Conservation (phyloP, 2,329 filamentous ascomycete genomes). For the Fonsecaea multimorphosa region DNA sequence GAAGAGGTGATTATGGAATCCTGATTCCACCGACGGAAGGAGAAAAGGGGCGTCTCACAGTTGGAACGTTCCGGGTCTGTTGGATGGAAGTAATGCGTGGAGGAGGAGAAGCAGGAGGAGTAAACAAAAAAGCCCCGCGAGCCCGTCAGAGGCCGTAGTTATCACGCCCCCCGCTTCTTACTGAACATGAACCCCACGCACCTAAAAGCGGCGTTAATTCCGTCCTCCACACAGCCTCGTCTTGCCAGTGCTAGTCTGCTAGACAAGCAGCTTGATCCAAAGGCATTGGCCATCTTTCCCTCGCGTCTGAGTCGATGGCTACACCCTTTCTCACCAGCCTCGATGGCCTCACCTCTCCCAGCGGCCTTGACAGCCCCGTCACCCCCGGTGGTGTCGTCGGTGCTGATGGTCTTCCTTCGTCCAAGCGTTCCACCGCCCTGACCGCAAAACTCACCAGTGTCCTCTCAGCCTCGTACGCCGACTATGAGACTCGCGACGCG, state of each 20-base stretch:
- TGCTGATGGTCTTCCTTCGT: conserved; percentile 7
- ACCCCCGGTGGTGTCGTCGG: conserved; percentile 26
- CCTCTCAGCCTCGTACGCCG: conserved; percentile 88
- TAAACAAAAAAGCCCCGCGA: not conserved
- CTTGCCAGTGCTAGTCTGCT: not conserved
- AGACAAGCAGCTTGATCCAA: not conserved
- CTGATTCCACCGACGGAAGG: not conserved
- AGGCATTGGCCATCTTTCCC: not conserved
- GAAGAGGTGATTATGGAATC: not conserved
- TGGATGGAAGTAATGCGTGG: too few species aligned
- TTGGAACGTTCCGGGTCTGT: not conserved
- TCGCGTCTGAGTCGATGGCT: conserved; percentile 21
- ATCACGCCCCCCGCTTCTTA: not conserved
- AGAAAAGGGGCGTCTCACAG: not conserved
- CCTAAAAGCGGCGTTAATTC: not conserved
- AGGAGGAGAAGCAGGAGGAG: too few species aligned
- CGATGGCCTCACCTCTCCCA: conserved; percentile 23
- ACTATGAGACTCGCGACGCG: conserved; percentile 87
- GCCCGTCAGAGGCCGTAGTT: not conserved
- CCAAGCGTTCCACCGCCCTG: conserved; percentile 63
- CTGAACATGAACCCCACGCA: too few species aligned
- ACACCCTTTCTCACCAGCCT: conserved; percentile 22
- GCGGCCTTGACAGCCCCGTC: conserved; percentile 23
- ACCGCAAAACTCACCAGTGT: conserved; percentile 83
- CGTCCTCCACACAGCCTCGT: conserved; percentile 7